A percentile compares a stretch with the other conserved stretches of the same genome.
These are phyloP conservation scores for Coniochaeta sp. DNA, from an alignment of 2,329 filamentous ascomycete species.

Conservation along the genomic window DNA sequence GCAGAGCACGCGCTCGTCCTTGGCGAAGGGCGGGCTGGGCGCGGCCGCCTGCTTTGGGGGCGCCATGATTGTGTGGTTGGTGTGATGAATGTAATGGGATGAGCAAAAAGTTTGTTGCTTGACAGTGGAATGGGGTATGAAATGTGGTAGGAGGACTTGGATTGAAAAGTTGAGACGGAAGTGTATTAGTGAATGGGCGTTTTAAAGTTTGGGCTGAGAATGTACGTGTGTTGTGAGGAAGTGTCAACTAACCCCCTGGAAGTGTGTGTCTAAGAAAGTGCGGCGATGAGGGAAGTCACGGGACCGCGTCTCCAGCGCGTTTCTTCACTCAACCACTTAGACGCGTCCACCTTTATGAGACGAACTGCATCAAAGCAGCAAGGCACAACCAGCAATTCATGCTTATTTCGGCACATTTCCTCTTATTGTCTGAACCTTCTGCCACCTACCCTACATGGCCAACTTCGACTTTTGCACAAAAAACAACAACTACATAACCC, in stretches of 20 bases:
- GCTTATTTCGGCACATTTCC: no score
- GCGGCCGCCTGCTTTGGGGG: slow-evolving; percentile 32
- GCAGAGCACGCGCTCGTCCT: slow-evolving; percentile 92
- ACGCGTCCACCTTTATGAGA: neutral
- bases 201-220: neutral
- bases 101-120: neutral
- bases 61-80: slow-evolving; percentile 22
- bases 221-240: neutral
- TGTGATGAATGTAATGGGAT: no score
- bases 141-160: no score
- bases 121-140: no score
- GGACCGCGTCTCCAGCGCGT: slow-evolving; percentile 1
- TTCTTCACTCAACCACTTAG: neutral
- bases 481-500: no score
- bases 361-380: neutral
- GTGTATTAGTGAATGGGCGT: no score
- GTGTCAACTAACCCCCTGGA: neutral
- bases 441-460: no score
- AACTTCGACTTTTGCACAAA: no score
- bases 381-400: neutral
- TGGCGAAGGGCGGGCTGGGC: slow-evolving; percentile 41
- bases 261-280: neutral
- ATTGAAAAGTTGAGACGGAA: no score
- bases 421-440: no score
- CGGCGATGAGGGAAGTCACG: slow-evolving; percentile 4